Evolutionary conservation across 495 filamentous ascomycete genomes (phyloP), one percentile per base, ranked within the genome.

Genomic region (Amniculicola lignicola): DNA sequence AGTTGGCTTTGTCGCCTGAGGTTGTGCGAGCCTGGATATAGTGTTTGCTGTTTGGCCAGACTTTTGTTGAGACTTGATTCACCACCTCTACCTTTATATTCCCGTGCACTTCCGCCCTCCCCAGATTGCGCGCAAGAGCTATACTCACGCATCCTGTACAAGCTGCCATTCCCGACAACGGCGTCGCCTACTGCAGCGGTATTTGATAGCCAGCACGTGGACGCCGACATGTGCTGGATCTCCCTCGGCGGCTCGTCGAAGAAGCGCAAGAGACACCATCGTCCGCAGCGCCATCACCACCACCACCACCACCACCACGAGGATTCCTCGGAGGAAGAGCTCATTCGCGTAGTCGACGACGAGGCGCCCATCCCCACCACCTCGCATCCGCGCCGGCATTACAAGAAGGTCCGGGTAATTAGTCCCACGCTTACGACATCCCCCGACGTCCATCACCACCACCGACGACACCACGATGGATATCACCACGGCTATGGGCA

Each of bases 161-260:
- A n/a, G n/a, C n/a, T n/a, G n/a, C n/a, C n/a, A n/a, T n/a, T n/a
- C n/a, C n/a, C n/a, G n/a, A n/a, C n/a, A n/a, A n/a, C n/a, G n/a
- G n/a, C n/a, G n/a, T n/a, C n/a, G n/a, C n/a, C n/a, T n/a, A n/a
- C n/a, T n/a, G n/a, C n/a, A n/a, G n/a, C n/a, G n/a, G n/a, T n/a
- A n/a, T n/a, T n/a, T n/a, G n/a, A n/a, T n/a, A n/a, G n/a, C n/a
- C n/a, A n/a, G n/a, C n/a, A n/a, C n/a, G n/a, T n/a, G n/a, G n/a
- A n/a, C n/a, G n/a, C n/a, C 35, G 36, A 10, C 12, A 62, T 62
- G 58, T 62, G 58, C 46, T 62, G 51, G 58, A 51, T 62, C 45
- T 53, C 44, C 22, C 45, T 62, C 44, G 51, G 22, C 25, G 7
- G 7, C 29, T 33, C n/a, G 7, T 7, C 7, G 29, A 33, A 33